Evolutionary conservation across 768 basidiomycete species (phyloP), one percentile per base, ranked within the genome.

Genomic region (Mycena maculata): DNA sequence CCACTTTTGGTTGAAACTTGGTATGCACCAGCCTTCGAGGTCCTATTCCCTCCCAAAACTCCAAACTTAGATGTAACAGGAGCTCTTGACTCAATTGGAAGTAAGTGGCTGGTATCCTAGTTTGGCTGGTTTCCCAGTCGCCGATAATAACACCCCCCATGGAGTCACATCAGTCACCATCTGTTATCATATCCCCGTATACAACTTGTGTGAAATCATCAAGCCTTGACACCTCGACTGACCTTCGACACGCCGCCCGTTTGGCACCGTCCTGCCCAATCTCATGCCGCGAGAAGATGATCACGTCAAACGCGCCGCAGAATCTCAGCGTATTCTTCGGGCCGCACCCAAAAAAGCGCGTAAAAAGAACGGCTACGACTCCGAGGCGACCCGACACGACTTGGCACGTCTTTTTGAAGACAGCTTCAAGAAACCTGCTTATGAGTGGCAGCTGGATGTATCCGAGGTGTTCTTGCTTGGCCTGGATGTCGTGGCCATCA

Each of bases 361-460:
- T 9, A 48, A 63, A 48, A 62, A 58, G n/a, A 47, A 36, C 48
- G 25, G 60, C 27, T 71, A 71, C 42, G 54, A 70, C n/a, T 71
- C 60, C 42, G 59, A 49, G 44, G 63, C 69, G 23, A 70, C 71
- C n/a, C 69, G 68, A 16, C 15, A 18, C 16, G 49, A 52, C n/a
- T 54, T 74, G 58, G 27, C 39, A 39, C 22, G 60, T 48, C 54
- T 58, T 49, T 63, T 73, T 62, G 25, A 38, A 23, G 45, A 59
- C 63, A 30, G 68, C 20, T 71, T 65, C 39, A 74, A 76, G 2
- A 47, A 65, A n/a, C 57, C 30, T 3, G 67, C 79, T 3, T 75
- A 81, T 64, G 60, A 70, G 0, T 82, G 82, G 81, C 81, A 83
- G 65, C 60, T 81, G 4, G 80, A 84, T 65, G 77, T 80, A 2